These are phyloP conservation scores for Curvularia eragrostidis DNA, from an alignment of 2,329 filamentous ascomycete genomes.

Conservation along the genomic window DNA sequence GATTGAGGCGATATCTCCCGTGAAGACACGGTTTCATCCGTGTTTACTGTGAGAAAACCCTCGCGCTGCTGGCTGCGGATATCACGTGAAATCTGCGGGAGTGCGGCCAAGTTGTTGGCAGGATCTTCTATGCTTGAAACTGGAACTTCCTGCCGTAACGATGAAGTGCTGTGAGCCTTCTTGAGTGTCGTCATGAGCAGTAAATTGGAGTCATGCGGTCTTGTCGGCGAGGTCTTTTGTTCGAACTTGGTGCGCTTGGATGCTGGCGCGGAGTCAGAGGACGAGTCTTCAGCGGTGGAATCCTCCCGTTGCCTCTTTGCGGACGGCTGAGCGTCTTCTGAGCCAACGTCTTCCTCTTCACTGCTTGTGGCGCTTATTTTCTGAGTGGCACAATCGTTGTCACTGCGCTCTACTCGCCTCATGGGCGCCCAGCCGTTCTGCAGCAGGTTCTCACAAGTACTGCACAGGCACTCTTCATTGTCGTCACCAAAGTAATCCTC, in stretches of 20 bases:
- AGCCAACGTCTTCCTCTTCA: slow-evolving; percentile 1
- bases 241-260: slow-evolving; percentile 22
- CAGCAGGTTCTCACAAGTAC: slow-evolving; percentile 77
- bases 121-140: slow-evolving; percentile 45
- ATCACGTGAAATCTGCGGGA: slow-evolving; percentile 29
- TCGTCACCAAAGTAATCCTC: slow-evolving; percentile 95
- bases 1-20: slow-evolving; percentile 41
- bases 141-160: slow-evolving; percentile 39
- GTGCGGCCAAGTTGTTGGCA: slow-evolving; percentile 23
- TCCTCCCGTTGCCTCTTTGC: slow-evolving; percentile 40
- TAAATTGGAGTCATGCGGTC: slow-evolving; percentile 21
- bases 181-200: slow-evolving; percentile 38
- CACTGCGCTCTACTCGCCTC: slow-evolving; percentile 45
- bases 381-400: slow-evolving; percentile 31
- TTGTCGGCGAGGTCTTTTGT: slow-evolving; percentile 22
- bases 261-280: slow-evolving; percentile 22
- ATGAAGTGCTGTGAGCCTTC: slow-evolving; percentile 44
- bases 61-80: slow-evolving; percentile 45
- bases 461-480: slow-evolving; percentile 94
- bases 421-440: slow-evolving; percentile 81
- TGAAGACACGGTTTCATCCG: slow-evolving; percentile 40
- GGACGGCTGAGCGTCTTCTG: slow-evolving; percentile 20
- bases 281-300: slow-evolving; percentile 20
- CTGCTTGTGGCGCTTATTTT: slow-evolving; percentile 15
- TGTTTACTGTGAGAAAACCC: slow-evolving; percentile 36